phyloP scores from a whole-genome alignment of 2,329 filamentous ascomycete genomes.

The Karstenula rhodostoma region DNA sequence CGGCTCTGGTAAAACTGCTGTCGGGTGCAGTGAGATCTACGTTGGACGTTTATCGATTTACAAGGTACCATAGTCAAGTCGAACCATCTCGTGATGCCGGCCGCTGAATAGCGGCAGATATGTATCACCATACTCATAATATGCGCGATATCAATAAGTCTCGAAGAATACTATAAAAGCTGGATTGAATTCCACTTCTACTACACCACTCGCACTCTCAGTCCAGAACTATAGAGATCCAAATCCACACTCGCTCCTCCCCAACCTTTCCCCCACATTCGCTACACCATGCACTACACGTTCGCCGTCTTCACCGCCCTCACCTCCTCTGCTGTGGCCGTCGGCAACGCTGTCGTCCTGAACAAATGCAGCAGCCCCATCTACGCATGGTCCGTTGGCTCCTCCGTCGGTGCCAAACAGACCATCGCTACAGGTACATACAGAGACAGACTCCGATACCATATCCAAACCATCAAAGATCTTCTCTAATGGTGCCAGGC shows the following conservation, averaged over 20 bases:
- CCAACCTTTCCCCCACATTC: not conserved
- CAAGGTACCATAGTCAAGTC: not conserved
- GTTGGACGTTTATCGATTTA: not conserved
- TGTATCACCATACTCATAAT: not conserved
- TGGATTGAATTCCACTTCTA: not conserved
- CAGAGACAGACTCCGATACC: not conserved
- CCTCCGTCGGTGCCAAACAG: constrained; percentile 26
- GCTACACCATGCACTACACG: constrained; percentile 26
- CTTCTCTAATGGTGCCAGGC: constrained; percentile 16
- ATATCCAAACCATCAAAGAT: not conserved
- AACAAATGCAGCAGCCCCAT: constrained; percentile 32
- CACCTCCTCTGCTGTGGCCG: constrained; percentile 27
- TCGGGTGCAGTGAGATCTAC: not conserved
- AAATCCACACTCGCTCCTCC: not conserved
- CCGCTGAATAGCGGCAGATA: not conserved
- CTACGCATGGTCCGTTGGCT: constrained; percentile 38
- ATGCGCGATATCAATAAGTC: not conserved
- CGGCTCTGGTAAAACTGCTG: not conserved
- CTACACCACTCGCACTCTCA: not conserved
- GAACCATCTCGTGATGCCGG: not conserved
- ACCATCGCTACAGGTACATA: constrained; percentile 28
- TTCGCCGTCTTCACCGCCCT: constrained; percentile 24
- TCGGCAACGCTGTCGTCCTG: constrained; percentile 34
- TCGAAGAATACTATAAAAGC: not conserved
- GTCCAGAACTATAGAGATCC: not conserved